Conservation (phyloP, 305 asterid genomes). For the Fraxinus dipetala region DNA sequence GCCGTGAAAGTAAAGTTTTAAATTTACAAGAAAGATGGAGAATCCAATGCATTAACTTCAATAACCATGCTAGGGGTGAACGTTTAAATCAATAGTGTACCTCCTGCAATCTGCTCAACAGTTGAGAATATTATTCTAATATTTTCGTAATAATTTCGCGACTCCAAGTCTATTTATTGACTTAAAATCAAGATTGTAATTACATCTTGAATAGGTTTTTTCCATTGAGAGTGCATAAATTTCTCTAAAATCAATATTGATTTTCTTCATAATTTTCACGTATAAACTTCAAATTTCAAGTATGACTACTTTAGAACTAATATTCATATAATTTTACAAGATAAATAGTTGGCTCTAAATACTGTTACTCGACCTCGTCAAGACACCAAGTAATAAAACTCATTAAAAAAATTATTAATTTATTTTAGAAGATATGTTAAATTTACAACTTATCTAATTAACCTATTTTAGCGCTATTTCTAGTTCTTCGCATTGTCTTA, state of each 20-base stretch:
- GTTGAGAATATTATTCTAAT: neutral
- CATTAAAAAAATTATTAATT: neutral
- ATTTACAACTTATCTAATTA: neutral
- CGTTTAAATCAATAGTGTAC: too few relatives aligned
- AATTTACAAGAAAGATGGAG: neutral
- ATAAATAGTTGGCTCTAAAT: neutral
- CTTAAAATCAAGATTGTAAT: neutral
- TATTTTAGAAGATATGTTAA: neutral
- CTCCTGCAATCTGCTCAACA: too few relatives aligned
- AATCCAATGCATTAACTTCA: neutral
- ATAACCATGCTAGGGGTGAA: neutral
- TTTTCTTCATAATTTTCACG: neutral
- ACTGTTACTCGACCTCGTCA: neutral
- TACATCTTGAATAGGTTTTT: too few relatives aligned
- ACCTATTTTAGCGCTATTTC: neutral
- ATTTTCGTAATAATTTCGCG: neutral
- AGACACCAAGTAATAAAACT: neutral
- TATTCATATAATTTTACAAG: neutral
- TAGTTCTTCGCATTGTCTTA: neutral
- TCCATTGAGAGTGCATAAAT: neutral
- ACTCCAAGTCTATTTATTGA: neutral
- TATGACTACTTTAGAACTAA: neutral
- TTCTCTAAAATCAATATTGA: too few relatives aligned
- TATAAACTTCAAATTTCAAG: neutral
- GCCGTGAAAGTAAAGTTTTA: too few relatives aligned